A percentile compares a stretch with the other conserved stretches of the same genome.
These are phyloP conservation scores for Cercospora sp. DNA, from an alignment of 2,329 filamentous ascomycete genomes.

Conservation along the genomic window DNA sequence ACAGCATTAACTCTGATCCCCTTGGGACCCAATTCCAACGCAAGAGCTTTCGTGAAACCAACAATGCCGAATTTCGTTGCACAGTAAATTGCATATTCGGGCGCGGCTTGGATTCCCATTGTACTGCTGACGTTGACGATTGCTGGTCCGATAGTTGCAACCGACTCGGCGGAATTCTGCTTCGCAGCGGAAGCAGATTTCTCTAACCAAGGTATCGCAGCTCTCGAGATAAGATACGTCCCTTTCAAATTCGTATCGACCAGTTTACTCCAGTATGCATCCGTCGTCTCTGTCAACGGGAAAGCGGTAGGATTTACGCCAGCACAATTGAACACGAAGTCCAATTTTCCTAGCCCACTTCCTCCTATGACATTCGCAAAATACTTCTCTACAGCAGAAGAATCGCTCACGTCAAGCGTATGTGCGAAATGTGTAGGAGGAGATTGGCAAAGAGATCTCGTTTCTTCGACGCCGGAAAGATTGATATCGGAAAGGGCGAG, in stretches of 20 bases:
- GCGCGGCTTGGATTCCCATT: conserved; percentile 40
- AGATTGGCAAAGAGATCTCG: conserved; percentile 24
- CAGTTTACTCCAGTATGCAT: conserved; percentile 48
- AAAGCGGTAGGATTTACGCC: conserved; percentile 41
- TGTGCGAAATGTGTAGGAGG: conserved; percentile 10
- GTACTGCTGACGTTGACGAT: conserved; percentile 48
- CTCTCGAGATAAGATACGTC: conserved; percentile 44
- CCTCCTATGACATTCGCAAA: conserved; percentile 23
- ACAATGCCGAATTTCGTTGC: conserved; percentile 48
- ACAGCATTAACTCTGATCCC: conserved; percentile 45
- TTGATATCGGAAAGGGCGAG: conserved; percentile 48
- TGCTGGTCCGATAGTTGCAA: not conserved
- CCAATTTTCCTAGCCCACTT: conserved; percentile 34
- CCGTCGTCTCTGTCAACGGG: conserved; percentile 39
- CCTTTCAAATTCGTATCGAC: conserved; percentile 46
- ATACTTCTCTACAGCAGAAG: conserved; percentile 29
- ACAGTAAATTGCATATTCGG: conserved; percentile 46
- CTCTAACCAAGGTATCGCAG: conserved; percentile 42
- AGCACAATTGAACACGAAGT: conserved; percentile 47
- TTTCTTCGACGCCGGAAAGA: conserved; percentile 34
- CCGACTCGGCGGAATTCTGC: not conserved
- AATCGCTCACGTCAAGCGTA: conserved; percentile 37
- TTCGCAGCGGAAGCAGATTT: conserved; percentile 8
- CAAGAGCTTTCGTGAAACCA: conserved; percentile 50
- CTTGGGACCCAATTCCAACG: conserved; percentile 41